phyloP scores from a whole-genome alignment of 768 basidiomycete genomes.

The Hygrocybe coccinea region DNA sequence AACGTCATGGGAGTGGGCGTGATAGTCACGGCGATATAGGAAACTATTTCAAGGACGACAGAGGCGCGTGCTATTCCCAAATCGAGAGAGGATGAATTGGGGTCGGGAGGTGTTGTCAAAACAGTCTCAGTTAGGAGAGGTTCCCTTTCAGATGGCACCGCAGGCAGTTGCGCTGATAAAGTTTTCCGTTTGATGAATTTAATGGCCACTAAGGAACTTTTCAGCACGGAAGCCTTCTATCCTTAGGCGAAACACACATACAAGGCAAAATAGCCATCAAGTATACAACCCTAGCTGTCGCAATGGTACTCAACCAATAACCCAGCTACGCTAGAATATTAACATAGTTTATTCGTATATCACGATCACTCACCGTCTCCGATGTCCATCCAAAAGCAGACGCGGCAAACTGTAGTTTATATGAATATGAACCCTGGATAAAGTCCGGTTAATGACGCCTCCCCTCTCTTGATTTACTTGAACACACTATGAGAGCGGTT shows the following conservation, averaged over 20 bases:
- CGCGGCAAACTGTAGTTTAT: slow-evolving; percentile 63
- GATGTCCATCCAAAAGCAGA: slow-evolving; percentile 62
- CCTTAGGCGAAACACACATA: slow-evolving; percentile 29
- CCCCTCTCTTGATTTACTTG: not conserved
- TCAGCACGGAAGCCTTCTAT: not conserved
- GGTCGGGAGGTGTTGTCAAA: slow-evolving; percentile 13
- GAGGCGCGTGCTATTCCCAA: slow-evolving; percentile 63
- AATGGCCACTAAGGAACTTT: slow-evolving; percentile 42
- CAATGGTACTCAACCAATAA: slow-evolving; percentile 61
- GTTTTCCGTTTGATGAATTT: slow-evolving; percentile 47
- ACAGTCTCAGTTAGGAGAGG: slow-evolving; percentile 32
- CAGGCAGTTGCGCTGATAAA: slow-evolving; percentile 20
- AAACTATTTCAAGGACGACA: slow-evolving; percentile 48
- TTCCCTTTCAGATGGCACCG: slow-evolving; percentile 23
- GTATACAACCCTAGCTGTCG: slow-evolving; percentile 49
- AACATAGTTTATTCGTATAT: not conserved
- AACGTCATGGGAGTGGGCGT: slow-evolving; percentile 47
- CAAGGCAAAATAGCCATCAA: slow-evolving; percentile 57
- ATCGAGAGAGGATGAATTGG: slow-evolving; percentile 55
- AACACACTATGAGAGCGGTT: slow-evolving; percentile 43
- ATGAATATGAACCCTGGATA: slow-evolving; percentile 49
- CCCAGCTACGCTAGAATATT: slow-evolving; percentile 46
- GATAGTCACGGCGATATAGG: slow-evolving; percentile 48
- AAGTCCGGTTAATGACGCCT: not conserved
- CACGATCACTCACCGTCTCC: slow-evolving; percentile 45